These are phyloP conservation scores for Ulvella scutata DNA, from an alignment of 139 green algal species.

Conservation along the genomic window DNA sequence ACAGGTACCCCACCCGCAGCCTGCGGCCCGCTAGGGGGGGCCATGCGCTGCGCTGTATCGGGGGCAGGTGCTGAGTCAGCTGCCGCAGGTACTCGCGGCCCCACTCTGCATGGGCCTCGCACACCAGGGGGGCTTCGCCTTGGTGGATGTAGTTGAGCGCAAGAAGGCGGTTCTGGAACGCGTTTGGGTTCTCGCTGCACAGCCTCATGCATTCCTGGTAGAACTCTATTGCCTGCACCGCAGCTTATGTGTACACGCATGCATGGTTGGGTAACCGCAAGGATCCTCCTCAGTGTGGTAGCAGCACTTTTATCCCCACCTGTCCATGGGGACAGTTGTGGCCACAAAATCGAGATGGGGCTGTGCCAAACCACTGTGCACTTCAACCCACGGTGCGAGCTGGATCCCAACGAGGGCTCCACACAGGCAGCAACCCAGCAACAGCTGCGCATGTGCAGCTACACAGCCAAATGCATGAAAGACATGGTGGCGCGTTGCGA, in stretches of 20 bases:
- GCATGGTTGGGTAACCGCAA: too few relatives aligned
- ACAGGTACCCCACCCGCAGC: conserved; percentile 79
- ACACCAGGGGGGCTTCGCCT: conserved; percentile 60
- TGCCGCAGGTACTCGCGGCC: conserved; percentile 41
- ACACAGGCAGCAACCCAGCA: too few relatives aligned
- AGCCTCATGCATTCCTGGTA: conserved; percentile 62
- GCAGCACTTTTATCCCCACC: too few relatives aligned
- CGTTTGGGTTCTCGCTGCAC: conserved; percentile 44
- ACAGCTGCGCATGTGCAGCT: too few relatives aligned
- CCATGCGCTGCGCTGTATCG: conserved; percentile 7
- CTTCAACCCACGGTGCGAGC: too few relatives aligned
- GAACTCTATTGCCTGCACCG: conserved; percentile 38
- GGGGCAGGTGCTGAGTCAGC: conserved; percentile 26
- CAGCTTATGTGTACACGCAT: too few relatives aligned
- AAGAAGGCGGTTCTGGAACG: conserved; percentile 34
- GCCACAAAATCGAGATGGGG: too few relatives aligned
- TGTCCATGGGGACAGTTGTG: too few relatives aligned
- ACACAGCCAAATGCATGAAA: too few relatives aligned
- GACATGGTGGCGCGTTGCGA: conserved; percentile 5
- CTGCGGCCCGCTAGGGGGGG: conserved; percentile 9
- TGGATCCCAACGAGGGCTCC: too few relatives aligned
- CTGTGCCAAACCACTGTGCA: too few relatives aligned
- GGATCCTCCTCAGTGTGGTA: too few relatives aligned
- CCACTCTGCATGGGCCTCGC: conserved; percentile 60
- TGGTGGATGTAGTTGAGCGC: conserved; percentile 58